Evolutionary conservation across 2,329 filamentous ascomycete species (phyloP), one percentile per base, ranked within the genome.

Genomic region (Lanzia echinophila): DNA sequence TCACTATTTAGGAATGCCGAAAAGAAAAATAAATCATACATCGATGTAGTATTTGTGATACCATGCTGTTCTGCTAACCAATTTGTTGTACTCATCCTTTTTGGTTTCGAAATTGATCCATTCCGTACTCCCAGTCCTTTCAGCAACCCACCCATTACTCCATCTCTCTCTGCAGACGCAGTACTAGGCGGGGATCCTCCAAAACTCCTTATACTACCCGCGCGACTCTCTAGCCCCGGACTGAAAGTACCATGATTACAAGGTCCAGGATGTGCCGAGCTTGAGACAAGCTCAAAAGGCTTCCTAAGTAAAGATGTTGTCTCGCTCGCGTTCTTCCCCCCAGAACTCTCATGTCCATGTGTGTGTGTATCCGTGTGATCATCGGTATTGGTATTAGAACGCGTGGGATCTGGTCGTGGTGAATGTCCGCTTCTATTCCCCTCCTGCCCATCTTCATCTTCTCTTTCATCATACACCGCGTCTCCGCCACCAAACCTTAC

Each of bases 201-300:
- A 59, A 53, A 53, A 47, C 61, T 66, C 53, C 50, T 55, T 39
- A 63, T 50, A 50, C 66, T 68, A 10, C 56, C 58, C 17, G 65
- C 54, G 22, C 64, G 63, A 53, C 52, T 64, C 44, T 71, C 72
- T 0, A 86, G 78, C 36, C 82, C 74, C 1, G 87, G 85, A 42
- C 87, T 90, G 65, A 91, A 89, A 15, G 87, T 87, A 62, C 88
- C 88, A 71, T 94, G 86, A 63, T 79, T 77, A 72, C 84, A 89
- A 38, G 69, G 67, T 28, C 68, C 70, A 46, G 71, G 63, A 46
- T 67, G 65, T 13, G 61, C 59, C 24, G 61, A 47, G 31, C 54
- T 49, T 3, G 50, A 34, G 5, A 61, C 50, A 36, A 65, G 56
- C 49, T 68, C 67, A 39, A 65, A 63, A 1, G 65, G 50, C 69